Evolutionary conservation across 805 yeast genomes (phyloP).

Genomic region (Suhomyces canberraensis): DNA sequence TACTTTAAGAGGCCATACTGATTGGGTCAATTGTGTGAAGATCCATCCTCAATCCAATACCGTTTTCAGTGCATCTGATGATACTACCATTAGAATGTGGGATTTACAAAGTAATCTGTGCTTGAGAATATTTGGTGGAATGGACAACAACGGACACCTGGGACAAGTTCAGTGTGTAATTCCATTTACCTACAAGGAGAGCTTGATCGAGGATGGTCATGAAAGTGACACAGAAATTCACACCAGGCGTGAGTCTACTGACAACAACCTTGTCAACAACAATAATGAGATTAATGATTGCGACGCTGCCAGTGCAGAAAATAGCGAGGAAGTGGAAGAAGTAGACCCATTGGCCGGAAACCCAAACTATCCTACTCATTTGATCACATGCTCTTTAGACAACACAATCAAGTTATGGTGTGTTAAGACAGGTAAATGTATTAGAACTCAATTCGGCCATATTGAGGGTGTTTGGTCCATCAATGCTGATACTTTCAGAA

Average conservation of each 20-base stretch:
- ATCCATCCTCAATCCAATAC: slow-evolving; percentile 77
- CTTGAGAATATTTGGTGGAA: slow-evolving; percentile 73
- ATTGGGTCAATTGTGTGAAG: slow-evolving; percentile 88
- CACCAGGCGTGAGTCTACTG: neutral
- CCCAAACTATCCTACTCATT: slow-evolving; percentile 67
- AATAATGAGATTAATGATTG: neutral
- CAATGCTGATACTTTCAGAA: slow-evolving; percentile 92
- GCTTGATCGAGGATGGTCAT: slow-evolving; percentile 44
- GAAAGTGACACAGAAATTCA: slow-evolving; percentile 35
- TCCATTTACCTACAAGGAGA: slow-evolving; percentile 73
- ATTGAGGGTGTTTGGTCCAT: slow-evolving; percentile 98
- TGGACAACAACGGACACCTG: slow-evolving; percentile 75
- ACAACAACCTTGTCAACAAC: neutral
- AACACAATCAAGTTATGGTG: slow-evolving; percentile 94
- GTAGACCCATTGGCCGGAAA: slow-evolving; percentile 14
- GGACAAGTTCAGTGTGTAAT: slow-evolving; percentile 93
- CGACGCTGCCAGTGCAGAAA: slow-evolving; percentile 1
- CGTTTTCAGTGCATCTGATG: slow-evolving; percentile 86
- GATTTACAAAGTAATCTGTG: slow-evolving; percentile 79
- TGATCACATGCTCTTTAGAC: slow-evolving; percentile 84
- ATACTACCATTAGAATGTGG: slow-evolving; percentile 93
- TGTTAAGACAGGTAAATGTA: slow-evolving; percentile 78
- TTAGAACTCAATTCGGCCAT: slow-evolving; percentile 94
- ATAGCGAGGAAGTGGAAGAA: neutral
- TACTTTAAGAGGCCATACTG: slow-evolving; percentile 89